Conservation (phyloP, 1,139 yeast species). For the Geotrichum cucujoidarum region DNA sequence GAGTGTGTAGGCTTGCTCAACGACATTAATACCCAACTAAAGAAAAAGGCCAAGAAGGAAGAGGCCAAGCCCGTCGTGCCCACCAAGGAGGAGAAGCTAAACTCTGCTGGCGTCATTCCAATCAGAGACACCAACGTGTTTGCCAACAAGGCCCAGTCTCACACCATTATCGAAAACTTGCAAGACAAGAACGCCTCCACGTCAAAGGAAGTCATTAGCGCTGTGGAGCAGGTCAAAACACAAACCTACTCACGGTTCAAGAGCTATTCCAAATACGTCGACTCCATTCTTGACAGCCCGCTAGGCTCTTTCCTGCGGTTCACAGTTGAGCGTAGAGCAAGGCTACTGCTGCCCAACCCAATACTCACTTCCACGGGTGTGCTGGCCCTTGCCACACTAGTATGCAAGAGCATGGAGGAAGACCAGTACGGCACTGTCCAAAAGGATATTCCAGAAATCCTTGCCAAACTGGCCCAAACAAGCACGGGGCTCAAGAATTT, state of each 20-base stretch:
- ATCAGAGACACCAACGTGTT: constrained; percentile 21
- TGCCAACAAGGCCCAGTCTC: constrained; percentile 12
- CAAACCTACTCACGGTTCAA: constrained; percentile 8
- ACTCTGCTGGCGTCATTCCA: constrained; percentile 9
- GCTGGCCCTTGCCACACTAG: constrained; percentile 29
- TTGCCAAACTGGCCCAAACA: constrained; percentile 31
- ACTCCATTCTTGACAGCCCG: constrained; percentile 20
- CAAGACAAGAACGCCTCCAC: constrained; percentile 30
- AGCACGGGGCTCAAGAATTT: constrained; percentile 29
- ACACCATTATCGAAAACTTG: constrained; percentile 24
- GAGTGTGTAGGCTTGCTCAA: constrained; percentile 26
- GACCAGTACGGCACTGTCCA: constrained; percentile 41
- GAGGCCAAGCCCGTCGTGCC: constrained; percentile 10
- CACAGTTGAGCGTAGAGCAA: constrained; percentile 32
- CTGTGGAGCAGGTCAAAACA: constrained; percentile 14
- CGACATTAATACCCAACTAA: constrained; percentile 18
- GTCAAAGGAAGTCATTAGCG: constrained; percentile 23
- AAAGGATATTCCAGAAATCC: constrained; percentile 35
- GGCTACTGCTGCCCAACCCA: constrained; percentile 30
- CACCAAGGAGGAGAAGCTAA: not conserved
- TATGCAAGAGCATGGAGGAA: constrained; percentile 34
- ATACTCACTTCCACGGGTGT: constrained; percentile 30
- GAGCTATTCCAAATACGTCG: constrained; percentile 11
- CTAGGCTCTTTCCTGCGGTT: constrained; percentile 31
- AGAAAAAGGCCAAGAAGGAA: constrained; percentile 17